Percentiles rank a stretch among this genome's conserved stretches.
Evolutionary conservation across 2,329 filamentous ascomycete genomes (phyloP).

Genomic region (Stachybotrys chartarum): DNA sequence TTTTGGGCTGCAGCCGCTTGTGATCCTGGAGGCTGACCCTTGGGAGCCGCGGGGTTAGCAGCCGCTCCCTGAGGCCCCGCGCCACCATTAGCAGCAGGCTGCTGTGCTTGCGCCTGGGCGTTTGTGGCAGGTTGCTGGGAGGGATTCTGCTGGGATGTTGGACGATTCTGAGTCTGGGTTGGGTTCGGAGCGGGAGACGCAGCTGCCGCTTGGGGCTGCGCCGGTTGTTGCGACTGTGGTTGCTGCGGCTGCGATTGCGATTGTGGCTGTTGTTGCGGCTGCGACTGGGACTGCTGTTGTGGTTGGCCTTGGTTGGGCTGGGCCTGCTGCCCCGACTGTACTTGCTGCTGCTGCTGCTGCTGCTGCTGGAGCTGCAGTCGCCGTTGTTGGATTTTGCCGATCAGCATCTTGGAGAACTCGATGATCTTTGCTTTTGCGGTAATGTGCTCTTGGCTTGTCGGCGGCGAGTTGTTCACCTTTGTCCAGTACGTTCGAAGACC

Average conservation of each 20-base stretch:
- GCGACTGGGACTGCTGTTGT: constrained; percentile 13
- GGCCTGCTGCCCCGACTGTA: constrained; percentile 16
- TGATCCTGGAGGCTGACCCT: constrained; percentile 11
- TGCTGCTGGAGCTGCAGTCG: constrained; percentile 26
- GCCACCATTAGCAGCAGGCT: constrained; percentile 5
- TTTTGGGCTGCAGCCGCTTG: constrained; percentile 13
- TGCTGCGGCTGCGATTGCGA: not conserved
- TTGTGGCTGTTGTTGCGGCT: constrained; percentile 9
- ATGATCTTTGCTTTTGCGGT: constrained; percentile 49
- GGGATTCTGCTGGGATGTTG: constrained; percentile 12
- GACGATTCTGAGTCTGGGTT: constrained; percentile 13
- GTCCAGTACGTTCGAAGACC: constrained; percentile 49
- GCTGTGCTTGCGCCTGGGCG: constrained; percentile 14
- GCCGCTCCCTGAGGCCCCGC: constrained; percentile 5
- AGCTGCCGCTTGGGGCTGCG: not conserved
- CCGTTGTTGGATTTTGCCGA: constrained; percentile 40
- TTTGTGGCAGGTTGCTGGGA: constrained; percentile 5
- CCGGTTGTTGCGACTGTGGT: constrained; percentile 3
- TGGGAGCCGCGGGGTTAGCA: constrained; percentile 2
- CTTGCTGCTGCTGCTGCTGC: constrained; percentile 15
- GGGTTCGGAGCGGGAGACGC: constrained; percentile 1
- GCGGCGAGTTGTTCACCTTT: constrained; percentile 38
- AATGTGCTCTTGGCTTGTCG: constrained; percentile 40
- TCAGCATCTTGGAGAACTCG: constrained; percentile 54
- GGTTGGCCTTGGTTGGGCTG: constrained; percentile 13